Evolutionary conservation across 2,329 filamentous ascomycete species (phyloP).

Genomic region (Colletotrichum coccodes): DNA sequence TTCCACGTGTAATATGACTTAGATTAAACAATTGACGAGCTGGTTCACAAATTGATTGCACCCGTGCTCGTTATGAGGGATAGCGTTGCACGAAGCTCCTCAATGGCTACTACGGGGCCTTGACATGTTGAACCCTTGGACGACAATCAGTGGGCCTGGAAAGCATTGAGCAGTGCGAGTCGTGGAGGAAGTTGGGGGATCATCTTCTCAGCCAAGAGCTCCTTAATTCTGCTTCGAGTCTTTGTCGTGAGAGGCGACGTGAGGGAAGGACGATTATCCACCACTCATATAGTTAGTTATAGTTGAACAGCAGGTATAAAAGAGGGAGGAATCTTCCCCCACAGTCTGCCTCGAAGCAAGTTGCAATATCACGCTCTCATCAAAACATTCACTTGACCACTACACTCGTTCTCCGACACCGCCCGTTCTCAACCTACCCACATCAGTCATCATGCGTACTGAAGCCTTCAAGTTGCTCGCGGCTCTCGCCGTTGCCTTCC

Average conservation of each 20-base stretch:
- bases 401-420: neutral
- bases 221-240: slow-evolving; percentile 14
- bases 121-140: neutral
- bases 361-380: neutral
- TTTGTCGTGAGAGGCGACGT: neutral
- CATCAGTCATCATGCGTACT: slow-evolving; percentile 7
- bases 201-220: slow-evolving; percentile 18
- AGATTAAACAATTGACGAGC: neutral
- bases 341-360: too few species aligned
- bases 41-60: slow-evolving; percentile 11
- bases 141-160: neutral
- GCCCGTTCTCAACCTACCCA: neutral
- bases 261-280: neutral
- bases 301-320: slow-evolving; percentile 1
- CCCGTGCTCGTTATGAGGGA: neutral
- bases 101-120: neutral
- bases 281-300: neutral
- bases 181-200: slow-evolving; percentile 3
- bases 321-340: neutral
- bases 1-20: slow-evolving; percentile 18
- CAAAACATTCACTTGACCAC: neutral
- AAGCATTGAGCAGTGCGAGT: neutral
- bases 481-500: slow-evolving; percentile 31
- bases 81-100: neutral
- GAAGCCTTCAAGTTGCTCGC: slow-evolving; percentile 21